Base-by-base conservation (phyloP, 169 alveolate genomes). In the Besnoitia besnoiti region DNA sequence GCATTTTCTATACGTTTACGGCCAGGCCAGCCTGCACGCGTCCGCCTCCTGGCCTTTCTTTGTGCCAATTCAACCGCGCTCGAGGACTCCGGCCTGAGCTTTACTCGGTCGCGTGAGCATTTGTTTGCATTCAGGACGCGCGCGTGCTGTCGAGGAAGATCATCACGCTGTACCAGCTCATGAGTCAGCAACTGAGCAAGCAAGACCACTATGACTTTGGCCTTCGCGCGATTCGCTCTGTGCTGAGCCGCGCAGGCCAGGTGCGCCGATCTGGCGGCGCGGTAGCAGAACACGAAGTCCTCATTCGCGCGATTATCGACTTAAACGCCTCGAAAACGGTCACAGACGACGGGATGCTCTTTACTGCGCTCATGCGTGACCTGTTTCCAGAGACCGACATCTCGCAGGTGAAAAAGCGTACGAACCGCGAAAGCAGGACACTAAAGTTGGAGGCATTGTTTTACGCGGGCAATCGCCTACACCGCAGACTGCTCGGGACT, bases 131-230 rank as follows among this genome's bases (percentile, higher is more conserved):
- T 97, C 97, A 96, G 95, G 98, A 96, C 55, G 99, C 99, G 35
- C 97, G 97, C 92, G 94, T 95, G 91, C 96, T 98, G 80, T 98
- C 99, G 24, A 97, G 97, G 94, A 98, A 98, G 95, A 97, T 97
- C 94, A 98, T 97, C 67, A 96, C 99, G 3, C 96, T 98, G 16
- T 98, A 97, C 94, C 97, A 97, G 89, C 96, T 98, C 94, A 97
- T 98, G 99, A 95, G 96, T 73, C 97, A 97, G 94, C 98, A 98
- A 95, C 97, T 98, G 91, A 96, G 98, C 90, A 97, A 98, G 85
- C 97, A 98, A 96, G 97, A 96, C 93, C 99, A 98, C 94, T 98
- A 98, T 94, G 99, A 98, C 97, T 98, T 99, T 98, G 99, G 99
- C 82, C 98, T 98, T 55, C 97, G 99, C 90, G 99, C 99, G 93